Evolutionary conservation across 139 green algal genomes (phyloP).

Genomic region (Deuterostichococcus epilithicus): DNA sequence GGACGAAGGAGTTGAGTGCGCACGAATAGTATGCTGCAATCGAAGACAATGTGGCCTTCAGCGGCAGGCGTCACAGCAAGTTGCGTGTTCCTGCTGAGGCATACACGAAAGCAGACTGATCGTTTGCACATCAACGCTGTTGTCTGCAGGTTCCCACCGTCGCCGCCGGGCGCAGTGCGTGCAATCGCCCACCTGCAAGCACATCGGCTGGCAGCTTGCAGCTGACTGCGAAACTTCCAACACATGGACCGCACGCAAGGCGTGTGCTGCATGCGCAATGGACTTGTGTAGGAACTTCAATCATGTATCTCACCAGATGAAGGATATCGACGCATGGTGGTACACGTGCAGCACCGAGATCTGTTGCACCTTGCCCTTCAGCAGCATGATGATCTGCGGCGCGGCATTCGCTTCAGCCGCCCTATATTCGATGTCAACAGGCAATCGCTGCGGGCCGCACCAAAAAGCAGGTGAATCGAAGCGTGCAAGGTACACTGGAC

Average conservation of each 20-base stretch:
- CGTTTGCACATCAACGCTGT: too few relatives aligned
- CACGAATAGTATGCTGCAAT: conserved; percentile 52
- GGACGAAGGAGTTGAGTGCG: conserved; percentile 63
- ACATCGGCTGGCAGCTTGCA: neutral
- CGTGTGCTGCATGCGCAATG: too few relatives aligned
- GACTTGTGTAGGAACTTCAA: neutral
- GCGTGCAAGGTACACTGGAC: too few relatives aligned
- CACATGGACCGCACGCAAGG: too few relatives aligned
- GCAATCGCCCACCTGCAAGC: conserved; percentile 54
- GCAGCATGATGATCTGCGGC: conserved; percentile 63
- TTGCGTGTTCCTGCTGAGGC: too few relatives aligned
- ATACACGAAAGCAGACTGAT: too few relatives aligned
- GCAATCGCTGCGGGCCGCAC: too few relatives aligned
- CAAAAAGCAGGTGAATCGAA: too few relatives aligned
- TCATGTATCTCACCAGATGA: conserved; percentile 53
- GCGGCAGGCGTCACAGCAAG: too few relatives aligned
- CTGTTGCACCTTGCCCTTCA: conserved; percentile 65
- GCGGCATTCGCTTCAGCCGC: neutral
- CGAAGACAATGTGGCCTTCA: neutral
- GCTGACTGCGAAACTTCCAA: neutral
- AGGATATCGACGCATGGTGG: conserved; percentile 65
- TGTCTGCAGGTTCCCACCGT: conserved; percentile 37
- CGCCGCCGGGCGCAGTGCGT: conserved; percentile 52
- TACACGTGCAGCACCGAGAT: conserved; percentile 71
- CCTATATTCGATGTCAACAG: too few relatives aligned